Percentiles rank a stretch among this genome's conserved stretches.
Conservation (phyloP, 2,329 filamentous ascomycete genomes). For the Cladosporium phlei region DNA sequence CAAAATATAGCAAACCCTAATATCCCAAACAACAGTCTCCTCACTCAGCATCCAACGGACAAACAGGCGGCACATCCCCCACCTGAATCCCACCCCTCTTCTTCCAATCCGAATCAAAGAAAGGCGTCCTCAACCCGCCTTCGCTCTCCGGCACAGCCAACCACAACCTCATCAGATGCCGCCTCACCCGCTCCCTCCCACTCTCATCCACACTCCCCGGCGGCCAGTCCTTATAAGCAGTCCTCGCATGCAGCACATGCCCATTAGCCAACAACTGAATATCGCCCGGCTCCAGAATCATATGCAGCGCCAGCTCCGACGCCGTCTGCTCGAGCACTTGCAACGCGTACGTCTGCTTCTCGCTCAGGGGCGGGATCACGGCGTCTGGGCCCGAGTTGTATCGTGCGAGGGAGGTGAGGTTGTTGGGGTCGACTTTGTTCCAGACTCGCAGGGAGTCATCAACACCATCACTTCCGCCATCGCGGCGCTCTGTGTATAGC, state of each 20-base stretch:
- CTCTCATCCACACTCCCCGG: slow-evolving; percentile 33
- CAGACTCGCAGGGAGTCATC: slow-evolving; percentile 63
- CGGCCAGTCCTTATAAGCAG: slow-evolving; percentile 66
- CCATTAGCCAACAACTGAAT: slow-evolving; percentile 78
- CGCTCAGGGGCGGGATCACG: slow-evolving; percentile 64
- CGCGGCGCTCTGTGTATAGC: slow-evolving; percentile 70
- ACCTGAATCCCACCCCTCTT: slow-evolving; percentile 85
- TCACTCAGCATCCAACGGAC: slow-evolving; percentile 68
- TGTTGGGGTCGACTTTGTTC: slow-evolving; percentile 86
- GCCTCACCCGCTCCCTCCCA: slow-evolving; percentile 53
- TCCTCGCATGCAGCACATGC: slow-evolving; percentile 74
- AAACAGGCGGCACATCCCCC: slow-evolving; percentile 67
- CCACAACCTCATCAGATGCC: slow-evolving; percentile 78
- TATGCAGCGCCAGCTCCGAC: slow-evolving; percentile 66
- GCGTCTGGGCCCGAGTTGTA: slow-evolving; percentile 65
- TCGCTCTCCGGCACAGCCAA: slow-evolving; percentile 71
- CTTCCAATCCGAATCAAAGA: slow-evolving; percentile 72
- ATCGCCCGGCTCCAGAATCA: slow-evolving; percentile 80
- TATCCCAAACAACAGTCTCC: no score
- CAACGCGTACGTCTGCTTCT: slow-evolving; percentile 62
- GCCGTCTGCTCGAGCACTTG: slow-evolving; percentile 68
- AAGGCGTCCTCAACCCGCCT: slow-evolving; percentile 77
- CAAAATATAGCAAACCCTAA: no score
- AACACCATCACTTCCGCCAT: no score
- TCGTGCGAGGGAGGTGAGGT: slow-evolving; percentile 66